These are phyloP conservation scores for Lipomyces lipofer DNA, from an alignment of 805 yeast genomes.

Conservation along the genomic window DNA sequence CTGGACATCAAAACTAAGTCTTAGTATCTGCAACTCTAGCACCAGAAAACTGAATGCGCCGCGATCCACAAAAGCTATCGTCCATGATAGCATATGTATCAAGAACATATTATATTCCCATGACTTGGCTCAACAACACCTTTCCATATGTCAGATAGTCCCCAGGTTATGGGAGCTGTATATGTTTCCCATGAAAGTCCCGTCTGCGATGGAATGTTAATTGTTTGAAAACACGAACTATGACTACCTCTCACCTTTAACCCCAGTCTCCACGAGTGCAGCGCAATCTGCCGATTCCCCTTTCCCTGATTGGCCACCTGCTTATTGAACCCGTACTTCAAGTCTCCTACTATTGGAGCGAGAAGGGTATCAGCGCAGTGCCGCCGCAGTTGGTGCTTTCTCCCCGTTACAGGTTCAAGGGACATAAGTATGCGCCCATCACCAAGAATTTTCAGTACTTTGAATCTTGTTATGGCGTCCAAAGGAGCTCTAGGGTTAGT, in stretches of 20 bases:
- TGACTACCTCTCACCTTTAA: slow-evolving; percentile 10
- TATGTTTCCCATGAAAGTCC: slow-evolving; percentile 7
- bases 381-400: slow-evolving; percentile 27
- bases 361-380: slow-evolving; percentile 27
- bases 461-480: slow-evolving; percentile 12
- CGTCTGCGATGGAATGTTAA: slow-evolving; percentile 1
- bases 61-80: too few species aligned
- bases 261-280: slow-evolving; percentile 24
- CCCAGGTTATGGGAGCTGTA: slow-evolving; percentile 11
- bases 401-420: slow-evolving; percentile 26
- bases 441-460: slow-evolving; percentile 1
- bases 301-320: not conserved
- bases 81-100: too few species aligned
- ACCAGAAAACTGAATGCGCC: too few species aligned
- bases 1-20: too few species aligned
- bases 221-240: not conserved
- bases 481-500: not conserved
- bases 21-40: too few species aligned
- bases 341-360: slow-evolving; percentile 28
- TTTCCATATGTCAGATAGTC: not conserved
- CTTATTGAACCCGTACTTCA: slow-evolving; percentile 6
- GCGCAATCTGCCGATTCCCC: slow-evolving; percentile 14
- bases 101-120: too few species aligned
- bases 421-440: slow-evolving; percentile 5
- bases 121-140: slow-evolving; percentile 5